Evolutionary conservation across 768 basidiomycete species (phyloP).

Genomic region (Lenzites betulinus): DNA sequence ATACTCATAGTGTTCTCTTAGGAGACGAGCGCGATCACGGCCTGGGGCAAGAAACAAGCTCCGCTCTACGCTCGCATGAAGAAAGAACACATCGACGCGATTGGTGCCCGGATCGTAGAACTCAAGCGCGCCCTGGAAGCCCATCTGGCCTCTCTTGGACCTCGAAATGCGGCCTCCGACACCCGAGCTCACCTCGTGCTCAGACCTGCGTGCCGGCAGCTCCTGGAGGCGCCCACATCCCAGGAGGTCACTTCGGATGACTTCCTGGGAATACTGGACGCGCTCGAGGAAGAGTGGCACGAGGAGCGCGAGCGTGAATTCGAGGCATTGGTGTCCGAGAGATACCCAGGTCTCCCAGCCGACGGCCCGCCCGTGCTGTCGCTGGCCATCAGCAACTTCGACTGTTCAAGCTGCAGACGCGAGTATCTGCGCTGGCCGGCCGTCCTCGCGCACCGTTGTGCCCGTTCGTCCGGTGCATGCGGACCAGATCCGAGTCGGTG

Average conservation of each 20-base stretch:
- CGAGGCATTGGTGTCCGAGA: not conserved
- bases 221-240: not conserved
- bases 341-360: too few species aligned
- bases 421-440: not conserved
- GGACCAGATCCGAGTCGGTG: too few species aligned
- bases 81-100: too few species aligned
- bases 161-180: not conserved
- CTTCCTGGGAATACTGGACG: not conserved
- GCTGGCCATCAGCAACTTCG: not conserved
- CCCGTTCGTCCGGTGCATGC: too few species aligned
- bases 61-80: too few species aligned
- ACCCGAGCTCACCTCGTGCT: not conserved
- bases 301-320: not conserved
- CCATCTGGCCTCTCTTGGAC: too few species aligned
- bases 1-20: too few species aligned
- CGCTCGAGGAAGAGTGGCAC: not conserved
- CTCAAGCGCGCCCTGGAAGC: too few species aligned
- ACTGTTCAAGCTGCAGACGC: not conserved
- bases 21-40: too few species aligned
- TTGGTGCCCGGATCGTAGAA: too few species aligned
- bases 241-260: not conserved
- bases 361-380: not conserved
- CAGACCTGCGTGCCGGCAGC: not conserved
- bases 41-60: too few species aligned
- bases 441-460: not conserved